Percentiles rank a stretch among this genome's conserved stretches.
These are phyloP conservation scores for Penicillium sp. DNA, from an alignment of 2,329 filamentous ascomycete species.

Conservation along the genomic window DNA sequence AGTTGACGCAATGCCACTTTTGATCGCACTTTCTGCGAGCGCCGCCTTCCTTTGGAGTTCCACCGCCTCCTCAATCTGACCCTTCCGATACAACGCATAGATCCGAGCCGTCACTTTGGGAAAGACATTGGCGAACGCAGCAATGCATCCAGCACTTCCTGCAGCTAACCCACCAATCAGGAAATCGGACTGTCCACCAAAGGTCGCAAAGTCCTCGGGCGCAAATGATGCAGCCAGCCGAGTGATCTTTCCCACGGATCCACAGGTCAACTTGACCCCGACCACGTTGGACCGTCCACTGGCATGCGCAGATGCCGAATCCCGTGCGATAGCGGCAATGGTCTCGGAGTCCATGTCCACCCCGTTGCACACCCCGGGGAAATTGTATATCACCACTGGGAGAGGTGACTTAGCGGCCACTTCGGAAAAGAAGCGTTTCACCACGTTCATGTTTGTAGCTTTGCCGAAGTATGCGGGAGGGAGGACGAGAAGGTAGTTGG, in stretches of 20 bases:
- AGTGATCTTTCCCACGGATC: constrained; percentile 59
- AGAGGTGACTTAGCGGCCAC: constrained; percentile 53
- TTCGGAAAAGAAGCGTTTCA: constrained; percentile 59
- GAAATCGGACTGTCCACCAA: constrained; percentile 72
- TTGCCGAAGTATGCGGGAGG: constrained; percentile 66
- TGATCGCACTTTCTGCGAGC: constrained; percentile 62
- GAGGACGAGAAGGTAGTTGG: constrained; percentile 60
- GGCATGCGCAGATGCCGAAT: constrained; percentile 32
- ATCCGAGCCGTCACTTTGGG: constrained; percentile 56
- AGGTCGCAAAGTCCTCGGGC: constrained; percentile 61
- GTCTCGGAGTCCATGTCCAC: constrained; percentile 65
- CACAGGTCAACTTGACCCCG: constrained; percentile 65
- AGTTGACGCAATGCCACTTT: constrained; percentile 62
- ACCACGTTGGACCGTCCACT: constrained; percentile 52
- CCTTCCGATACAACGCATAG: constrained; percentile 59
- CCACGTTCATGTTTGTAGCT: constrained; percentile 55
- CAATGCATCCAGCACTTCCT: constrained; percentile 55
- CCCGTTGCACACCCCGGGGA: constrained; percentile 66
- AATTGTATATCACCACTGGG: constrained; percentile 66
- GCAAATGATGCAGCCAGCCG: constrained; percentile 53
- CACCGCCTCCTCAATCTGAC: constrained; percentile 57
- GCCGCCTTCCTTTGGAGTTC: constrained; percentile 60
- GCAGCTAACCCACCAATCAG: constrained; percentile 55
- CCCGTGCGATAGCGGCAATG: constrained; percentile 53
- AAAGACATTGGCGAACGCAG: constrained; percentile 57